Percentiles rank a stretch among this genome's conserved stretches.
phyloP scores from a whole-genome alignment of 305 asterid species.

The Rubia tinctorum region DNA sequence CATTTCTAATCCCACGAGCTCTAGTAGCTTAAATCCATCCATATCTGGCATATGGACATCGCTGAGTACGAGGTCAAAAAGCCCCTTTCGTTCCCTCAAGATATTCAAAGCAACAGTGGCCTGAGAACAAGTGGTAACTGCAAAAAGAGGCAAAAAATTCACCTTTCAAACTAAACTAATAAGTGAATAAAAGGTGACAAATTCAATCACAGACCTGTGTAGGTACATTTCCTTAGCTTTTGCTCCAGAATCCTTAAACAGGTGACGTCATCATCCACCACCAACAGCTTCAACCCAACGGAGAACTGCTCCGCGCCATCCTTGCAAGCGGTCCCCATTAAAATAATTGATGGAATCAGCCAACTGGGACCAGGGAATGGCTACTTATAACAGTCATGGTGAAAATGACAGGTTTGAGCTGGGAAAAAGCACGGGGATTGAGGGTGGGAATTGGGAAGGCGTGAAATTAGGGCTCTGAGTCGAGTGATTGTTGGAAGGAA shows the following conservation, averaged over 20 bases:
- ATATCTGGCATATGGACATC: slow-evolving; percentile 96
- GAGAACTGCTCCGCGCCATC: slow-evolving; percentile 60
- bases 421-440: not conserved
- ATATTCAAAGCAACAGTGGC: slow-evolving; percentile 64
- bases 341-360: not conserved
- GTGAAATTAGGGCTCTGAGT: slow-evolving; percentile 10
- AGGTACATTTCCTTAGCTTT: slow-evolving; percentile 77
- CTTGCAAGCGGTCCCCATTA: slow-evolving; percentile 11
- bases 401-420: slow-evolving; percentile 7
- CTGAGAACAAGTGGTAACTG: slow-evolving; percentile 75
- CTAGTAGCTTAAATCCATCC: slow-evolving; percentile 92
- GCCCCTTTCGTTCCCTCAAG: slow-evolving; percentile 70
- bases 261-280: slow-evolving; percentile 69
- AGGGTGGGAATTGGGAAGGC: not conserved
- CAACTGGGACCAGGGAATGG: not conserved
- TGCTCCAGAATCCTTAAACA: slow-evolving; percentile 67
- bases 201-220: slow-evolving; percentile 38
- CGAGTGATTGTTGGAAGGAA: slow-evolving; percentile 3
- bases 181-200: not conserved
- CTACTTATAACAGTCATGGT: not conserved
- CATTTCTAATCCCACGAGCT: slow-evolving; percentile 82
- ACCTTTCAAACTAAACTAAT: not conserved
- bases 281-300: slow-evolving; percentile 69
- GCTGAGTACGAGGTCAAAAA: slow-evolving; percentile 69
- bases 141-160: slow-evolving; percentile 20